A percentile compares a stretch with the other conserved stretches of the same genome.
Evolutionary conservation across 768 basidiomycete species (phyloP).

Genomic region (Psilocybe cubensis): DNA sequence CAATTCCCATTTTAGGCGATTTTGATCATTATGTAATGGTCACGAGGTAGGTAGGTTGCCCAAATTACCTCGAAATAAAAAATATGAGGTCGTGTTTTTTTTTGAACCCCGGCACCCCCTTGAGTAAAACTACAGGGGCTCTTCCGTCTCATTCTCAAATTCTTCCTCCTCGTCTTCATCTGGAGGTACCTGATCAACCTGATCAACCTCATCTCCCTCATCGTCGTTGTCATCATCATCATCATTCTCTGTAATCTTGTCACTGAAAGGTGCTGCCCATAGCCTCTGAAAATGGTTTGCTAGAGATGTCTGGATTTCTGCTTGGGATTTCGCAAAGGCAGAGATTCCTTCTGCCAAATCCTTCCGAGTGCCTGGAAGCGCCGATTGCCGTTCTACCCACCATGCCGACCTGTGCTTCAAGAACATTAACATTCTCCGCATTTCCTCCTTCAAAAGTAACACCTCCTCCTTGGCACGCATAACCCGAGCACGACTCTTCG

Average conservation of each 20-base stretch:
- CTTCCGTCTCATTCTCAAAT: too few relatives aligned
- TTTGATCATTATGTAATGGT: too few relatives aligned
- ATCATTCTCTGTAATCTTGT: not conserved
- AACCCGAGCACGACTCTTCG: too few relatives aligned
- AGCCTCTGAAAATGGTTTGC: not conserved
- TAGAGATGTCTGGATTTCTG: not conserved
- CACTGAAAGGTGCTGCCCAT: not conserved
- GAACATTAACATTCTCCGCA: not conserved
- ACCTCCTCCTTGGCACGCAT: constrained; percentile 10
- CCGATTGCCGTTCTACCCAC: not conserved
- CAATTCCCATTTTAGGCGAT: too few relatives aligned
- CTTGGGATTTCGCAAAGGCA: not conserved
- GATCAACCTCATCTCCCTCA: not conserved
- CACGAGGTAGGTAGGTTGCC: too few relatives aligned
- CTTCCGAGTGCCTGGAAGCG: not conserved
- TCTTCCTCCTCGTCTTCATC: not conserved
- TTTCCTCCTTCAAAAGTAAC: constrained; percentile 7
- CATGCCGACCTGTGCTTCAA: not conserved
- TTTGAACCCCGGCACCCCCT: too few relatives aligned
- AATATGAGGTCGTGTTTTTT: too few relatives aligned
- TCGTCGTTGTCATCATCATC: not conserved
- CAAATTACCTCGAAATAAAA: too few relatives aligned
- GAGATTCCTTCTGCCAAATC: not conserved
- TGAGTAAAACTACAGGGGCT: too few relatives aligned
- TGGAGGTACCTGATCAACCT: not conserved